phyloP scores from a whole-genome alignment of 345 rosid genomes.

The Aquilaria sinensis region DNA sequence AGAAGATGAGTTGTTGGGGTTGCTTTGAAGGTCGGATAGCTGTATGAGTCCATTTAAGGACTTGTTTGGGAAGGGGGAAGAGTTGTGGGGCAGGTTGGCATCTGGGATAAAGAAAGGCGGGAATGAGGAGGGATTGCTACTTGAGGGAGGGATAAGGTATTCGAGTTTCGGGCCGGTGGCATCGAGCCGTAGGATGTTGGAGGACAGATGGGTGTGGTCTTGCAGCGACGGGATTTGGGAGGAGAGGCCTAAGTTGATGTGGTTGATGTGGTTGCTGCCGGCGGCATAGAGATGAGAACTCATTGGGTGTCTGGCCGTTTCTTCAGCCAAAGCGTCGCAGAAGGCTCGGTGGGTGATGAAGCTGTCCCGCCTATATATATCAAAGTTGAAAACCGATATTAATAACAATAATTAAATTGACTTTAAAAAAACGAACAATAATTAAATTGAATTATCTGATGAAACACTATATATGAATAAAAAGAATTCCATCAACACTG shows the following conservation, averaged over 20 bases:
- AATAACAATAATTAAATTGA: too few relatives aligned
- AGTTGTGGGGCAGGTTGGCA: conserved; percentile 16
- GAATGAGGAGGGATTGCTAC: conserved; percentile 22
- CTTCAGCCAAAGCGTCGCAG: conserved; percentile 75
- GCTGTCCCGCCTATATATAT: conserved; percentile 59
- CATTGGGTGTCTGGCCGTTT: conserved; percentile 52
- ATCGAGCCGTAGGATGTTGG: conserved; percentile 42
- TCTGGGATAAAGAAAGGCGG: conserved; percentile 35
- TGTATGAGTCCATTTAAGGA: conserved; percentile 34
- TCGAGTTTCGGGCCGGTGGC: conserved; percentile 31
- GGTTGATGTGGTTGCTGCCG: conserved; percentile 18
- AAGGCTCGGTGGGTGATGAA: conserved; percentile 79
- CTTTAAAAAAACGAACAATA: too few relatives aligned
- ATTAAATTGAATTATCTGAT: too few relatives aligned
- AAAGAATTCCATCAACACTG: too few relatives aligned
- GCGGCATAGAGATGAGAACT: conserved; percentile 21
- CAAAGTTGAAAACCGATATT: not conserved
- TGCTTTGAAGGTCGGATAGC: conserved; percentile 29
- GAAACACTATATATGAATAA: too few relatives aligned
- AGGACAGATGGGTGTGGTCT: conserved; percentile 19
- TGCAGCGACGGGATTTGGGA: conserved; percentile 26
- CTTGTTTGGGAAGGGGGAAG: conserved; percentile 13
- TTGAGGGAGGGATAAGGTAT: conserved; percentile 30
- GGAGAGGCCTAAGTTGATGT: conserved; percentile 31
- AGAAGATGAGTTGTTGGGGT: conserved; percentile 15